Base-by-base conservation (phyloP, 371 early-diverging fungal genomes). In the Blakeslea trispora region DNA sequence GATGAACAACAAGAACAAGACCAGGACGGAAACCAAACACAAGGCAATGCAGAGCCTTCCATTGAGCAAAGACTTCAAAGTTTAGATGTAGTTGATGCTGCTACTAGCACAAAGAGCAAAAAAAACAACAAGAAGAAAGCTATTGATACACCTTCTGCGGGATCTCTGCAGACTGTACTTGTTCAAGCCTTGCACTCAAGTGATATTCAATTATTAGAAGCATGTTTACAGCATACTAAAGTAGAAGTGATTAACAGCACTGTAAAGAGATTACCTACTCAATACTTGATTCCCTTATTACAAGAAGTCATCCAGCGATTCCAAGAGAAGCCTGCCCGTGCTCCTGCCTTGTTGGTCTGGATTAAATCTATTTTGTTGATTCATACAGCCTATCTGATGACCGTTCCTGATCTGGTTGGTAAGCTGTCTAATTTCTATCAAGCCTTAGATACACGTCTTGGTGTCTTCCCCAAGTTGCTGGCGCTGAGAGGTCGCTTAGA, bases 401-500 rank as follows among this genome's bases (percentile, higher is more conserved):
- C 89, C 0, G 80, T 79, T 3, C 90, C 91, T 18, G 77, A 85
- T 48, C 62, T 91, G 53, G 81, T 85, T 15, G 65, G 68, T 47
- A 82, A 84, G 57, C 71, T 93, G 14, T 74, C 85, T 14, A 68
- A 76, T 53, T 84, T 93, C 57, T 88, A 93, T 69, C 83, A 83
- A 59, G 84, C 87, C 5, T 60, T 93, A 18, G 88, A 88, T 59
- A 57, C 81, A 0, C 86, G 91, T 50, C 71, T 81, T 2, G 59
- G 66, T 14, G 81, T 81, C 14, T 86, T 85, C 62, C 74, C 80
- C 13, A 85, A 86, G 56, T 67, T 93, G 48, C 65, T 86, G 24
- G 77, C 81, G 50, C 68, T 93, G 43, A 70, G 79, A 40, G 93
- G 93, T n/a, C 82, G 92, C 21, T 73, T 93, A 22, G 93, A 93